Percentiles rank a stretch among this genome's conserved stretches.
Conservation (phyloP, 1,139 yeast genomes). For the Saccharomyces pastorianus region DNA sequence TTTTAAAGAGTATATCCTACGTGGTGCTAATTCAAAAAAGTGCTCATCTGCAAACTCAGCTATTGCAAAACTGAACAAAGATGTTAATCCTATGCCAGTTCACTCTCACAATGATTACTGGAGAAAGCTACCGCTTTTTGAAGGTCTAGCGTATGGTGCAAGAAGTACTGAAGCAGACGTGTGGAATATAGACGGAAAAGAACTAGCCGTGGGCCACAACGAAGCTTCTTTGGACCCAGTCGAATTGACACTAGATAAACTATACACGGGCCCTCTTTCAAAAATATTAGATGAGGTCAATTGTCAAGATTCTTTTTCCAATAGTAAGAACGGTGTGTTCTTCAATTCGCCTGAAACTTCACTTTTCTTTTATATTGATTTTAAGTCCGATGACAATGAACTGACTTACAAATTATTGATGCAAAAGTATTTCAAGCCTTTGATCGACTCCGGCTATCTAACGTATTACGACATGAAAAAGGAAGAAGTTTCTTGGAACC, state of each 20-base stretch:
- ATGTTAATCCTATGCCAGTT: constrained; percentile 40
- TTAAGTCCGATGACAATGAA: constrained; percentile 37
- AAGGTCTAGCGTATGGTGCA: constrained; percentile 55
- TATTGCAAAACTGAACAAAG: constrained; percentile 37
- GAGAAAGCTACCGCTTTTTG: constrained; percentile 53
- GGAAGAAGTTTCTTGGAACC: constrained; percentile 31
- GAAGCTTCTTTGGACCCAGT: constrained; percentile 37
- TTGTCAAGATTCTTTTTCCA: constrained; percentile 4
- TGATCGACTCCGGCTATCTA: constrained; percentile 35
- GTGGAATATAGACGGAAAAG: constrained; percentile 41
- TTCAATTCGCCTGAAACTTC: constrained; percentile 37
- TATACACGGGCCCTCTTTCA: constrained; percentile 52
- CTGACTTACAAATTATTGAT: constrained; percentile 33
- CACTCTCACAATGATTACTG: constrained; percentile 78
- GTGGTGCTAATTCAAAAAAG: background rate
- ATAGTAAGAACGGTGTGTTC: constrained; percentile 36
- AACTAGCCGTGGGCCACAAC: constrained; percentile 61
- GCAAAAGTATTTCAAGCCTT: constrained; percentile 30
- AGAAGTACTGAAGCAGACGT: constrained; percentile 66
- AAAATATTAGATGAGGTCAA: constrained; percentile 41
- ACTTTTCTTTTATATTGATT: constrained; percentile 40
- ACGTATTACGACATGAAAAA: constrained; percentile 30
- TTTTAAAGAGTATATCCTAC: constrained; percentile 9
- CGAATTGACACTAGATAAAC: constrained; percentile 39
- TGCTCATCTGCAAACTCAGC: constrained; percentile 14